Base-by-base conservation (phyloP, 2,329 filamentous ascomycete species). In the Curvularia spicifera region DNA sequence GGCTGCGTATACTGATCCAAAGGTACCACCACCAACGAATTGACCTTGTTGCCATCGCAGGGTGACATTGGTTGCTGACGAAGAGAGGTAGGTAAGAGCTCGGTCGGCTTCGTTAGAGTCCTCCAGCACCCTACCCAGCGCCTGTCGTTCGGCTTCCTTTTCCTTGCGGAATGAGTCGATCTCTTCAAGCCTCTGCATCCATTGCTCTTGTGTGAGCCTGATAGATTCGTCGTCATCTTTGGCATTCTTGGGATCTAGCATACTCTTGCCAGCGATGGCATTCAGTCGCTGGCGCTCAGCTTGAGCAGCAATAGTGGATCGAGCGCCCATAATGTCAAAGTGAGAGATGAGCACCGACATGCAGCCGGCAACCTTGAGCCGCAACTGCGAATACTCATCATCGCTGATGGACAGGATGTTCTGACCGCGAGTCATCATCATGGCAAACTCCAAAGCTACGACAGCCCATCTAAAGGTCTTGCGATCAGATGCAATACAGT, bases 1-100 rank as follows among this genome's bases (percentile, higher is more conserved):
- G 33, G 93, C 95, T 33, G 93, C 93, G 72, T 99, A 99, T 10
- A 99, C 95, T 52, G 93, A 97, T 61, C 95, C 95, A 78, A 99
- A 99, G 0, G 94, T 97, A 66, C 95, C 95, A 51, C 95, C 94
- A 50, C 95, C 95, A 43, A 99, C 92, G 73, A 96, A 99, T 70
- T 96, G 92, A n/a, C 95, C 95, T 81, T 97, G 95, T 76, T 98
- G 95, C 95, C 95, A 99, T 63, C 95, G 89, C 79, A 98, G 87
- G 44, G 91, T 96, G 57, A 98, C 91, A 73, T 98, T 98, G 22
- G 93, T 97, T 13, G 94, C 92, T 40, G 92, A 96, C 0, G 94
- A 95, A 2, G 93, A 97, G 18, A 99, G 86, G 71, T 93, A 96
- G 1, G 94, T 96, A 40, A 99, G 85, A 28, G 94, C 97, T 52